Conservation (phyloP, 495 filamentous ascomycete genomes). For the Lepraria neglecta region DNA sequence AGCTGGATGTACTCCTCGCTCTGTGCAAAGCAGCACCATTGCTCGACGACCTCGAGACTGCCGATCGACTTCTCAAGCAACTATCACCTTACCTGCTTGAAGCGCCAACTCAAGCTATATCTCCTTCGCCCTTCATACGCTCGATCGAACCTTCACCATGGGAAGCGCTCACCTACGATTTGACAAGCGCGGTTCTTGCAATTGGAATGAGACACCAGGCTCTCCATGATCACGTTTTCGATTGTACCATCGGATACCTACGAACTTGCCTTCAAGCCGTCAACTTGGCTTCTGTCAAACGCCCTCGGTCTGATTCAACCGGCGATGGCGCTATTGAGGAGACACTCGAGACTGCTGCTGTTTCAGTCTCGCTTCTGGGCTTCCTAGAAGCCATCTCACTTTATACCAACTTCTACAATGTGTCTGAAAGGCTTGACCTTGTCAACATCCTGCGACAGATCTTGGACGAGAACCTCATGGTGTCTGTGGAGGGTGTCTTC, state of each 20-base stretch:
- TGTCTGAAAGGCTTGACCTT: constrained; percentile 61
- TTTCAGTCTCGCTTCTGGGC: constrained; percentile 75
- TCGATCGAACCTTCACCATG: constrained; percentile 82
- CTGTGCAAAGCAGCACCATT: constrained; percentile 79
- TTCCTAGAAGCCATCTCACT: constrained; percentile 76
- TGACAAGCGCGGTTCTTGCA: constrained; percentile 71
- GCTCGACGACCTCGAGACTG: constrained; percentile 58
- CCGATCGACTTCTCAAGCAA: constrained; percentile 64
- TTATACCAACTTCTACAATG: constrained; percentile 71
- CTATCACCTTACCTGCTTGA: constrained; percentile 78
- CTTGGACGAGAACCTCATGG: constrained; percentile 74
- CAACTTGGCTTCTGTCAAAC: constrained; percentile 35
- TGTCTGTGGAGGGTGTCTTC: constrained; percentile 77
- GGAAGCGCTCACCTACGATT: constrained; percentile 72
- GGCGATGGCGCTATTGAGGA: constrained; percentile 51
- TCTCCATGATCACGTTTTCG: constrained; percentile 54
- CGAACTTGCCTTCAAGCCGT: constrained; percentile 54
- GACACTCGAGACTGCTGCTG: constrained; percentile 59
- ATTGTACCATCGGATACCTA: constrained; percentile 61
- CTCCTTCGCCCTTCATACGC: constrained; percentile 72
- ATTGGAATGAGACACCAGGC: constrained; percentile 62
- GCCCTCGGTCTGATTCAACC: constrained; percentile 40
- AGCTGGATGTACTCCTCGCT: constrained; percentile 83
- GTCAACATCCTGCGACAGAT: constrained; percentile 62
- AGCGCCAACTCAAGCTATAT: constrained; percentile 68